Percentiles rank a stretch among this genome's conserved stretches.
phyloP scores from a whole-genome alignment of 1,139 yeast genomes.

The Pichia sorboxylosa region DNA sequence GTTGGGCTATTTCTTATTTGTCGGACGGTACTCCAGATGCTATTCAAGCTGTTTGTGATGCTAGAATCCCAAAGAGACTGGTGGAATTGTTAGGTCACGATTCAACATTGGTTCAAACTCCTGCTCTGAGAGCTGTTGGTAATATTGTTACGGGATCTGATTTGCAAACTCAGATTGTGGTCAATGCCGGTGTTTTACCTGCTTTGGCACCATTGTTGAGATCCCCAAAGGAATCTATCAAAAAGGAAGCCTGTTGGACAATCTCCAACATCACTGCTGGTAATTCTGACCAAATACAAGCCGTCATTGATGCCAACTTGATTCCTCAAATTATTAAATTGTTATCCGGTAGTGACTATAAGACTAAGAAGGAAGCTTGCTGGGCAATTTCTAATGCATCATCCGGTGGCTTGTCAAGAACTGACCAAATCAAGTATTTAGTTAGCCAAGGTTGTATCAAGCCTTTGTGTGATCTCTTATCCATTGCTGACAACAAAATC shows the following conservation, averaged over 20 bases:
- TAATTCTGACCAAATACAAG: slow-evolving; percentile 87
- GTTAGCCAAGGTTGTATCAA: slow-evolving; percentile 94
- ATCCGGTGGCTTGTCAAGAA: slow-evolving; percentile 84
- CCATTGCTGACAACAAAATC: slow-evolving; percentile 80
- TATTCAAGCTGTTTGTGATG: slow-evolving; percentile 94
- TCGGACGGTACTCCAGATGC: slow-evolving; percentile 90
- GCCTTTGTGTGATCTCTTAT: slow-evolving; percentile 86
- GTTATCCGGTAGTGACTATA: slow-evolving; percentile 76
- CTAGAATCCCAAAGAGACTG: slow-evolving; percentile 86
- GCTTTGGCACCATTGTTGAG: slow-evolving; percentile 72
- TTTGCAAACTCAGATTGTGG: slow-evolving; percentile 86
- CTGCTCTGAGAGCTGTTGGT: slow-evolving; percentile 94
- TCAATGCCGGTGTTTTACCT: slow-evolving; percentile 83
- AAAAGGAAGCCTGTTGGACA: slow-evolving; percentile 99
- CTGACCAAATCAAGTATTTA: slow-evolving; percentile 86
- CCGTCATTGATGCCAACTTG: slow-evolving; percentile 88
- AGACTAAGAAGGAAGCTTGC: slow-evolving; percentile 96
- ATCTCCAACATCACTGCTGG: slow-evolving; percentile 97
- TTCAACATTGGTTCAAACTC: slow-evolving; percentile 84
- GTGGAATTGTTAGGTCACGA: slow-evolving; percentile 83
- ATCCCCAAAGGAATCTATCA: slow-evolving; percentile 82
- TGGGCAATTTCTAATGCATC: slow-evolving; percentile 99
- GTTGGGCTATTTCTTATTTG: slow-evolving; percentile 96
- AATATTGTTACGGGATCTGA: slow-evolving; percentile 97
- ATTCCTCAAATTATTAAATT: slow-evolving; percentile 86